Evolutionary conservation across 2,329 filamentous ascomycete genomes (phyloP).

Genomic region (Sclerotinia minor): DNA sequence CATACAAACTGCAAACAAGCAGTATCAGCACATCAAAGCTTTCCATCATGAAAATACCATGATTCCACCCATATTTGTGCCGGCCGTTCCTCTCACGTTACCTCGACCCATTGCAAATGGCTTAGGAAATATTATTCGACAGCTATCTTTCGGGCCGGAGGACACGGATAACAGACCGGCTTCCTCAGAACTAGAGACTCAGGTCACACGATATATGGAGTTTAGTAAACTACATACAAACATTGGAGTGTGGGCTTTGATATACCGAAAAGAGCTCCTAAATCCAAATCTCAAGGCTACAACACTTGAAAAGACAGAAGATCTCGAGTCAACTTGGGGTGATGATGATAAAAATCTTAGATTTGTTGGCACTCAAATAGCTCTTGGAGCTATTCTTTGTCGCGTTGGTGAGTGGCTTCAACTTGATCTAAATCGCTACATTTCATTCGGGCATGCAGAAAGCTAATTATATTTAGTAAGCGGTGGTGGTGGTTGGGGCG

Average conservation of each 20-base stretch:
- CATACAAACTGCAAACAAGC: constrained; percentile 27
- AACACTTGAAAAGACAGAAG: neutral
- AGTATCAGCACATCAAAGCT: constrained; percentile 31
- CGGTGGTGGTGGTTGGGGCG: constrained; percentile 82
- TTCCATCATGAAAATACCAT: constrained; percentile 19
- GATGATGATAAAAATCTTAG: constrained; percentile 13
- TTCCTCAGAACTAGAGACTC: constrained; percentile 68
- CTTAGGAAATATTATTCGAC: constrained; percentile 77
- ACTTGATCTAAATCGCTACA: neutral
- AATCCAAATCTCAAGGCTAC: neutral
- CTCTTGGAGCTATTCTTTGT: constrained; percentile 35
- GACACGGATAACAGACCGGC: constrained; percentile 53
- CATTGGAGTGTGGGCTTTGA: constrained; percentile 71
- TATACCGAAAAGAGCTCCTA: constrained; percentile 51
- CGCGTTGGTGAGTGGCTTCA: constrained; percentile 37
- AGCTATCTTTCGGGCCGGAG: constrained; percentile 51
- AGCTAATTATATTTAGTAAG: constrained; percentile 53
- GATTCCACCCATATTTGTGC: constrained; percentile 36
- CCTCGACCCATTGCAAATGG: constrained; percentile 63
- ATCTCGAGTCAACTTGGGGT: constrained; percentile 6
- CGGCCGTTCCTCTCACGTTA: constrained; percentile 63
- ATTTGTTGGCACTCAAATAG: constrained; percentile 33
- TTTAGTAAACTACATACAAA: constrained; percentile 42
- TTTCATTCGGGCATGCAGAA: constrained; percentile 21
- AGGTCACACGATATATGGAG: constrained; percentile 60